A percentile compares a stretch with the other conserved stretches of the same genome.
Conservation (phyloP, 2,329 filamentous ascomycete species). For the Fusarium odoratissimum region DNA sequence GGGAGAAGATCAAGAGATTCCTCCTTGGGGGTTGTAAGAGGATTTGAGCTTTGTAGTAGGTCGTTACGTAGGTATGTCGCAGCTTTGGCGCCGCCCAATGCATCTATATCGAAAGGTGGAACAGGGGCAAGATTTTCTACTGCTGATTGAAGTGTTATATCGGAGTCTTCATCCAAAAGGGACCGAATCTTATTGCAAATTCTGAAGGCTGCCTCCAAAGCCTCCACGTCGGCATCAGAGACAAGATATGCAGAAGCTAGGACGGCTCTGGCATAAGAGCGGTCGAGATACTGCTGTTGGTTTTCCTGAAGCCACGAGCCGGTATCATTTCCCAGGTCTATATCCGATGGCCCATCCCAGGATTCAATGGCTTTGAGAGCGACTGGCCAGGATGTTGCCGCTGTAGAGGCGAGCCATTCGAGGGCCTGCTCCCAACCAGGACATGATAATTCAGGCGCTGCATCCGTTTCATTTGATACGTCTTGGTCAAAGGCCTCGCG, state of each 20-base stretch:
- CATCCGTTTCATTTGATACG: constrained; percentile 38
- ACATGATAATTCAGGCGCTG: constrained; percentile 54
- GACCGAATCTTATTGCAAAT: constrained; percentile 66
- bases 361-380: constrained; percentile 73
- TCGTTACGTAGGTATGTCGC: constrained; percentile 52
- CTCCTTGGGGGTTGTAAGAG: constrained; percentile 70
- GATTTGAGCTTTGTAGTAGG: constrained; percentile 70
- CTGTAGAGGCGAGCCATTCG: constrained; percentile 72
- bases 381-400: constrained; percentile 69
- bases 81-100: constrained; percentile 41
- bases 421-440: constrained; percentile 77
- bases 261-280: constrained; percentile 74
- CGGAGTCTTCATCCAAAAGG: constrained; percentile 70
- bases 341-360: constrained; percentile 79
- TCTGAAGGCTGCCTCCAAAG: constrained; percentile 69
- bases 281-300: constrained; percentile 68
- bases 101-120: constrained; percentile 47
- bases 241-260: constrained; percentile 76
- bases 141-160: constrained; percentile 62
- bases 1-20: constrained; percentile 70
- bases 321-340: constrained; percentile 72
- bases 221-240: constrained; percentile 68
- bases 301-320: constrained; percentile 69
- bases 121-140: constrained; percentile 57
- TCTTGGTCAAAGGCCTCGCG: constrained; percentile 12